Evolutionary conservation across 2,329 filamentous ascomycete genomes (phyloP), one percentile per base, ranked within the genome.

Genomic region (Apiospora arundinis): DNA sequence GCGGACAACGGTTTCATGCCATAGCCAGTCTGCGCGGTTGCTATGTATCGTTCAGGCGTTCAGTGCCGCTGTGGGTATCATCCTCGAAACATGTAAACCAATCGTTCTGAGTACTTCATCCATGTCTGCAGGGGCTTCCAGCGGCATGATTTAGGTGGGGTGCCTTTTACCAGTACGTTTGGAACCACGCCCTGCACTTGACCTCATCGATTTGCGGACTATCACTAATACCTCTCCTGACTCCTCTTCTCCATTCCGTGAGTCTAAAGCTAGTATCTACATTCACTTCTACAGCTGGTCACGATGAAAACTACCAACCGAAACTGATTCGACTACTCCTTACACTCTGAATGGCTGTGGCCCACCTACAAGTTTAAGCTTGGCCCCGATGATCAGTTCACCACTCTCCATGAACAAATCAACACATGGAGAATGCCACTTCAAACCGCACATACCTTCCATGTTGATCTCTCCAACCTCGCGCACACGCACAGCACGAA

Each of bases 251-350:
- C 16, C 28, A 37, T 37, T 37, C 52, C 18, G 7, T 60, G 8
- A 60, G 52, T 28, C 28, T 37, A 60, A 60, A 37, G 52, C 16
- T 60, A 6, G 16, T 28, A 9, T 28, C 28, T 60, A 60, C 28
- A 60, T 18, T 60, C 21, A 60, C 52, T 60, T 60, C 28, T 37
- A 60, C 28, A 60, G 37, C 28, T 60, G 6, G 16, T 9, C 52
- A 60, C 52, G 52, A 60, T 60, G 16, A 18, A 60, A 60, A 60
- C 32, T 12, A 60, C 52, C 28, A 18, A 60, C 52, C 52, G 52
- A 60, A 60, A 37, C 28, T 18, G 25, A 60, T 7, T 37, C 28
- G 28, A 60, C 28, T 60, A 60, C 52, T 16, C 28, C 52, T 60
- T 4, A 37, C 25, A 60, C 52, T 18, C 28, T 60, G 28, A 60